These are phyloP conservation scores for Lactarius deliciosus DNA, from an alignment of 768 basidiomycete genomes.

Conservation along the genomic window DNA sequence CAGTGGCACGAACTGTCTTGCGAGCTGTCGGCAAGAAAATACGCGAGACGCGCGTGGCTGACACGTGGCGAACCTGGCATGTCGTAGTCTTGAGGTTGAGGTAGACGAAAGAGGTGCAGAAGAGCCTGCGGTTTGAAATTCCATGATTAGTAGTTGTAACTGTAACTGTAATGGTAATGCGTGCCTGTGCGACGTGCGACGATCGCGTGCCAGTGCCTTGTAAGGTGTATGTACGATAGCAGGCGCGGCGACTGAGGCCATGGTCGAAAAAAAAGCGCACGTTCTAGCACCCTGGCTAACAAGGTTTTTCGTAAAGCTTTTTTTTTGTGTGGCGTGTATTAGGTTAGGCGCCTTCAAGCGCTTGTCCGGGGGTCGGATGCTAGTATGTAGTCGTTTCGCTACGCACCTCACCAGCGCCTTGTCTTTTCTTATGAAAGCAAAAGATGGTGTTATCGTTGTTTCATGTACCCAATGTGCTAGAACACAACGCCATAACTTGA, in stretches of 20 bases:
- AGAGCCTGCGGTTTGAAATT: too few relatives aligned
- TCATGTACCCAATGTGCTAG: constrained; percentile 7
- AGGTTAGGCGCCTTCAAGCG: not conserved
- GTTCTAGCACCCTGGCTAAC: not conserved
- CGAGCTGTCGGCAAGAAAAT: too few relatives aligned
- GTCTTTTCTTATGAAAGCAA: not conserved
- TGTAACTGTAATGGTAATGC: too few relatives aligned
- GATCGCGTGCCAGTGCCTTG: too few relatives aligned
- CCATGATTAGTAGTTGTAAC: too few relatives aligned
- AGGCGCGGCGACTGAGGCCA: not conserved
- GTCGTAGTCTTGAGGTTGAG: too few relatives aligned
- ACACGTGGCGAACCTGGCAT: too few relatives aligned
- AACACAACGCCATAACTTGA: not conserved
- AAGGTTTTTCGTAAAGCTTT: not conserved
- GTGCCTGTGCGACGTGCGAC: too few relatives aligned
- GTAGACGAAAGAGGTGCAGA: too few relatives aligned
- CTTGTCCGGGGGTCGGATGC: not conserved
- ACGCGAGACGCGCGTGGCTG: too few relatives aligned
- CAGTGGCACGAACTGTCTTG: too few relatives aligned
- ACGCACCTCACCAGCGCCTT: not conserved
- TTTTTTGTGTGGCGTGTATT: constrained; percentile 3
- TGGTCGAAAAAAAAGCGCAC: not conserved
- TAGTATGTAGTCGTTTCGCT: not conserved
- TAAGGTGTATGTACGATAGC: not conserved
- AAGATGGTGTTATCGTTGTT: not conserved